Evolutionary conservation across 345 rosid genomes (phyloP), one percentile per base, ranked within the genome.

Genomic region (Citrus glauca): DNA sequence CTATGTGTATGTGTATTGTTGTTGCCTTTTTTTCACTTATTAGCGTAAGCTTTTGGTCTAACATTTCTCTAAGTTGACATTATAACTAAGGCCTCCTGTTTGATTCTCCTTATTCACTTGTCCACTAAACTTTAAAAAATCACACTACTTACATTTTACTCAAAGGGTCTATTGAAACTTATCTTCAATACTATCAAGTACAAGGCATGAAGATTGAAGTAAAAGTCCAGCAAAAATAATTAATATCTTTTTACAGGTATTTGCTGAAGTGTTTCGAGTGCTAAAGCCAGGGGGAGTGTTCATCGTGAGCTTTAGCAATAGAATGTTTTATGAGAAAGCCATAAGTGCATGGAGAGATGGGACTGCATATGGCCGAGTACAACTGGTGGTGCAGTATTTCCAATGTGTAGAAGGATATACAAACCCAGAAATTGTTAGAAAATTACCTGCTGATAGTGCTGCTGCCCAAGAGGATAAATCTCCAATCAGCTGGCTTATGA

Each of bases 311-410:
- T 93, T 95, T 70, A 95, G 98, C 94, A 95, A 89, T 81, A 81
- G 97, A 56, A 84, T 93, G 85, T 95, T 95, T 85, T 92, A 92
- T 75, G 97, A 95, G 86, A 95, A 95, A 87, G 98, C 94, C 38
- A 86, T 93, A 42, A 81, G 84, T 69, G 85, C 87, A 33, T 93
- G 98, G 98, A 85, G 98, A 85, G 97, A 95, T 33, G 99, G 97
- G 66, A 86, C 76, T 42, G 96, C 82, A 14, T 93, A 91, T 35
- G 73, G 97, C 81, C 80, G 96, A 24, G 75, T 85, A 4, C 99
- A 93, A 72, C 81, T 93, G 40, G 96, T 92, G 32, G 82, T 87
- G 80, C 97, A 93, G 75, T 93, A 95, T 70, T 93, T 95, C 74
- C 94, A 93, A 77, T 85, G 85, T 69, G 80, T 95, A 6, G 77